phyloP scores from a whole-genome alignment of 108 stramenopile genomes.

The Pseudonitzschia delicatissima region DNA sequence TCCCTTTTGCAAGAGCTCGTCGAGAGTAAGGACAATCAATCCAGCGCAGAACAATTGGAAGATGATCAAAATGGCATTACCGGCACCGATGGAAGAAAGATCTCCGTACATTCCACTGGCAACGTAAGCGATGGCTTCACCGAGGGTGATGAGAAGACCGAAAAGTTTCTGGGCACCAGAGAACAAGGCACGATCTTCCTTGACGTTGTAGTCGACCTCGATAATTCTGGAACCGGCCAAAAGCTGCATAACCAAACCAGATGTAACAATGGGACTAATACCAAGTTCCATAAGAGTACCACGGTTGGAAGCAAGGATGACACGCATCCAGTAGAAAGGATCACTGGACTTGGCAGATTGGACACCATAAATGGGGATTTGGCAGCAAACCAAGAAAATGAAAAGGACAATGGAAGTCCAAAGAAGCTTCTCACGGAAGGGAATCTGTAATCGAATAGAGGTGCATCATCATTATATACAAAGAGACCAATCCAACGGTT shows the following conservation, averaged over 20 bases:
- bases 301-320: conserved; percentile 99
- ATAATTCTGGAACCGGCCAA: conserved; percentile 96
- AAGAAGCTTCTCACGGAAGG: conserved; percentile 98
- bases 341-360: conserved; percentile 96
- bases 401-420: conserved; percentile 99
- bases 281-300: conserved; percentile 99
- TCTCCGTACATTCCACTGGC: conserved; percentile 99
- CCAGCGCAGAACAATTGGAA: conserved; percentile 97
- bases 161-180: conserved; percentile 98
- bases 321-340: conserved; percentile 99
- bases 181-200: conserved; percentile 98
- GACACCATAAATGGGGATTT: conserved; percentile 99
- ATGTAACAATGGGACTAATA: conserved; percentile 96
- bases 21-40: conserved; percentile 97
- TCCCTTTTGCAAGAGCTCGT: conserved; percentile 99
- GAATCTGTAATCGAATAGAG: conserved; percentile 43
- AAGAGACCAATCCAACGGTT: too few relatives aligned
- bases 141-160: conserved; percentile 97
- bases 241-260: conserved; percentile 94
- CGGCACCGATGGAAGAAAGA: conserved; percentile 91
- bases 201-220: conserved; percentile 97
- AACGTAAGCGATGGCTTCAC: conserved; percentile 99
- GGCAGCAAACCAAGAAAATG: conserved; percentile 99
- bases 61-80: conserved; percentile 97
- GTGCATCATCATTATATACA: background rate